Evolutionary conservation across 2,329 filamentous ascomycete species (phyloP), one percentile per base, ranked within the genome.

Genomic region (Neoascochyta sp.): DNA sequence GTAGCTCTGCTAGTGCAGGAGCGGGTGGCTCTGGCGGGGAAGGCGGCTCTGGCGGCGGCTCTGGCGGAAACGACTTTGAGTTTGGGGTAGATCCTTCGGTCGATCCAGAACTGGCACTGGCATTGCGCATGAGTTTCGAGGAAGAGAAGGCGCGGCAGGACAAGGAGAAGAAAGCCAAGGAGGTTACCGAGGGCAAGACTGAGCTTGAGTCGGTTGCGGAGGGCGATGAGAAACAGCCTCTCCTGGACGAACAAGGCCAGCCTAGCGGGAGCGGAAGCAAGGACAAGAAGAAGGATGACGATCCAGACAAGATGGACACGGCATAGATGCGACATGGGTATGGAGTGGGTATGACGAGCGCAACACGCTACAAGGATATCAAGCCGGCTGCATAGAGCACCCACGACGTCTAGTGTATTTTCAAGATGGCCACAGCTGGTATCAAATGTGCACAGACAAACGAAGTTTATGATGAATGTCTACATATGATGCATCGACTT

Each of bases 61-160:
- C 68, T 23, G 74, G 70, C 34, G 76, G 70, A 18, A 76, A 75
- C 33, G 79, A 83, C 41, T 93, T 87, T 52, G 85, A 88, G 50
- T 93, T 93, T 60, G 87, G 86, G 44, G 86, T 95, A 47, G 92
- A 96, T 63, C 89, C 90, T 9, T 83, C 82, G 31, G 76, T 89
- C 54, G 92, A 98, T 59, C 92, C 92, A 3, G 92, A 98, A 64
- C 71, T 98, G 56, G 92, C 92, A 13, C 78, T 98, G 49, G 92
- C 92, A 29, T 71, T 98, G 60, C 81, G 92, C 43, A 95, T 98
- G 87, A 94, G 86, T 65, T 87, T 94, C 77, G 92, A 98, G 63
- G 92, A 98, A 62, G 92, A 98, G 67, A 93, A 93, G 70, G 89
- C 89, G 40, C 75, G 92, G 53, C 82, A 93, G 66, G 89, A 95